phyloP scores from a whole-genome alignment of 2,329 filamentous ascomycete species.

The Botrytis sinoallii region DNA sequence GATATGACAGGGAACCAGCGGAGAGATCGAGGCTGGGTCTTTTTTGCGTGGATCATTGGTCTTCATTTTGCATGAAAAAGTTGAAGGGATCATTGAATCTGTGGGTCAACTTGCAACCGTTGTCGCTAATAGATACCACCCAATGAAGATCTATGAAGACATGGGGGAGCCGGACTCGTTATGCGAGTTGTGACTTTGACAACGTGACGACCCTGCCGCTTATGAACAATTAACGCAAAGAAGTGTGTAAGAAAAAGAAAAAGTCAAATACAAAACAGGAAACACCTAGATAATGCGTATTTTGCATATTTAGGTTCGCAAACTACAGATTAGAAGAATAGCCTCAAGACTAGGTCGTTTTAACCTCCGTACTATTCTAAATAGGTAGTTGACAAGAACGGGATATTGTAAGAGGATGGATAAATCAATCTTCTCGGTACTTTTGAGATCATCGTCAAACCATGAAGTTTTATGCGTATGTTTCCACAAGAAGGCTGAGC shows the following conservation, averaged over 20 bases:
- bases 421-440: not conserved
- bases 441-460: constrained; percentile 15
- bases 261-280: constrained; percentile 7
- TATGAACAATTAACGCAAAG: constrained; percentile 9
- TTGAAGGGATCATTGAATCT: constrained; percentile 25
- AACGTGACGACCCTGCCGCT: constrained; percentile 20
- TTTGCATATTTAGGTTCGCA: not conserved
- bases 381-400: constrained; percentile 2
- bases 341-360: constrained; percentile 8
- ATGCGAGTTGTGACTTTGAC: constrained; percentile 17
- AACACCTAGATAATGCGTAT: not conserved
- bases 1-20: constrained; percentile 31
- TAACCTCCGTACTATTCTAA: not conserved
- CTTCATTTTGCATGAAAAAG: constrained; percentile 23
- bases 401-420: constrained; percentile 1
- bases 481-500: constrained; percentile 3
- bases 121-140: constrained; percentile 17
- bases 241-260: not conserved
- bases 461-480: not conserved
- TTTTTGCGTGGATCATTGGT: constrained; percentile 31
- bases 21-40: constrained; percentile 35
- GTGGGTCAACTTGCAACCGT: constrained; percentile 23
- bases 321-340: not conserved
- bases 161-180: constrained; percentile 14
- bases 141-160: constrained; percentile 15